phyloP scores from a whole-genome alignment of 2,329 filamentous ascomycete species.

The Phyllosticta capitalensis region DNA sequence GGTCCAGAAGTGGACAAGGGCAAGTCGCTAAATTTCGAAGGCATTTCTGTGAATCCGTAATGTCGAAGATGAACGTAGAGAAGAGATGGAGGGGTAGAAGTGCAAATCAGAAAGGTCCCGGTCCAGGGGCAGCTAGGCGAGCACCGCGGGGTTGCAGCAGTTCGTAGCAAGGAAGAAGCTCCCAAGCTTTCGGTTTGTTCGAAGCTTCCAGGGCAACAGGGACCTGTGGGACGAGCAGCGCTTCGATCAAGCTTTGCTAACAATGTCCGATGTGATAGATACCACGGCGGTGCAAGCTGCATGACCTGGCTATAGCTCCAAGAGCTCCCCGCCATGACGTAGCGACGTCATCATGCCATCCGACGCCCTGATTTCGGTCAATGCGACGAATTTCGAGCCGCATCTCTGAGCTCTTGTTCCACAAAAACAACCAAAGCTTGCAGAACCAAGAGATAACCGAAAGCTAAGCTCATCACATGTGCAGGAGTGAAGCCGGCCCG shows the following conservation, averaged over 20 bases:
- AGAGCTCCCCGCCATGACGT: background rate
- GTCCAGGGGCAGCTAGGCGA: background rate
- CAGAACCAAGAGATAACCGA: background rate
- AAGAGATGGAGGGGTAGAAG: background rate
- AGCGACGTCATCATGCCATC: background rate
- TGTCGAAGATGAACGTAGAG: background rate
- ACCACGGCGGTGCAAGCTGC: background rate
- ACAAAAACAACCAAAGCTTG: background rate
- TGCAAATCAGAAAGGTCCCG: background rate
- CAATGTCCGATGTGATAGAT: background rate
- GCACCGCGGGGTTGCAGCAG: background rate
- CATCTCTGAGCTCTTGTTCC: background rate
- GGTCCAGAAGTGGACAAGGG: constrained; percentile 34
- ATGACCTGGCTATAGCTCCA: background rate
- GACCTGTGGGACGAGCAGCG: background rate
- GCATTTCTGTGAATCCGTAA: background rate
- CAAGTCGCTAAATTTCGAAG: constrained; percentile 27
- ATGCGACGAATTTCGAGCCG: background rate
- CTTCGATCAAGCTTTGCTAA: background rate
- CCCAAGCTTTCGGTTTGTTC: background rate
- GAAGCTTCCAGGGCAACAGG: background rate
- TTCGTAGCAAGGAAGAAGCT: background rate
- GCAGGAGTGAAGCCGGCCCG: background rate
- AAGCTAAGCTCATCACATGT: background rate
- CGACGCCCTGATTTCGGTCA: background rate